A percentile compares a stretch with the other conserved stretches of the same genome.
Evolutionary conservation across 208 protist species (phyloP).

Genomic region (Trypanosoma vivax): DNA sequence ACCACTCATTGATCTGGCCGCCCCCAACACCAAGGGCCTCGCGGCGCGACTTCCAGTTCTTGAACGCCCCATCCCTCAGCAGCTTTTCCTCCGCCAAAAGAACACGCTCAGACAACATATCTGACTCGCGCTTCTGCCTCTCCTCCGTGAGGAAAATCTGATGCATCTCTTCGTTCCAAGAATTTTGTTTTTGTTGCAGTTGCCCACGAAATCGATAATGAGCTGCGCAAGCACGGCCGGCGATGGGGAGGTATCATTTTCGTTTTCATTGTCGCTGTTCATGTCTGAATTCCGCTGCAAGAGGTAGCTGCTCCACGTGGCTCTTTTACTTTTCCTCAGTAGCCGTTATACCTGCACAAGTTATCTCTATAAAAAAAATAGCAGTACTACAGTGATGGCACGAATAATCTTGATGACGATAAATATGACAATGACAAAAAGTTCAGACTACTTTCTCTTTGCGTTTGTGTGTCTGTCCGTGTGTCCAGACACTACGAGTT

Average conservation of each 20-base stretch:
- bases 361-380: too few species aligned
- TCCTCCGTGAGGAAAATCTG: slow-evolving; percentile 25
- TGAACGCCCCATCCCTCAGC: slow-evolving; percentile 19
- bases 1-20: slow-evolving; percentile 37
- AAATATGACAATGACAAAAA: too few species aligned
- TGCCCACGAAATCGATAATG: slow-evolving; percentile 18
- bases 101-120: slow-evolving; percentile 19
- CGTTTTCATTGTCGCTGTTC: neutral
- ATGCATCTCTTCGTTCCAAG: slow-evolving; percentile 34
- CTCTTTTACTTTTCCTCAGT: neutral
- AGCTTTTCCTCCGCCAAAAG: slow-evolving; percentile 10
- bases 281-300: neutral
- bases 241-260: neutral
- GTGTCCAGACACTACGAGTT: too few species aligned
- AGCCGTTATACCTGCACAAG: neutral
- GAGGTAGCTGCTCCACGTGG: neutral
- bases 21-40: neutral
- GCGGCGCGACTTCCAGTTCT: slow-evolving; percentile 27
- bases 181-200: slow-evolving; percentile 20
- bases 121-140: slow-evolving; percentile 16
- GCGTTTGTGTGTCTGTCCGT: too few species aligned
- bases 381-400: too few species aligned
- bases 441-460: too few species aligned
- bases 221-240: slow-evolving; percentile 7
- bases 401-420: too few species aligned